These are phyloP conservation scores for Thalassiosira mediterranea DNA, from an alignment of 352 stramenopile genomes.

Conservation along the genomic window DNA sequence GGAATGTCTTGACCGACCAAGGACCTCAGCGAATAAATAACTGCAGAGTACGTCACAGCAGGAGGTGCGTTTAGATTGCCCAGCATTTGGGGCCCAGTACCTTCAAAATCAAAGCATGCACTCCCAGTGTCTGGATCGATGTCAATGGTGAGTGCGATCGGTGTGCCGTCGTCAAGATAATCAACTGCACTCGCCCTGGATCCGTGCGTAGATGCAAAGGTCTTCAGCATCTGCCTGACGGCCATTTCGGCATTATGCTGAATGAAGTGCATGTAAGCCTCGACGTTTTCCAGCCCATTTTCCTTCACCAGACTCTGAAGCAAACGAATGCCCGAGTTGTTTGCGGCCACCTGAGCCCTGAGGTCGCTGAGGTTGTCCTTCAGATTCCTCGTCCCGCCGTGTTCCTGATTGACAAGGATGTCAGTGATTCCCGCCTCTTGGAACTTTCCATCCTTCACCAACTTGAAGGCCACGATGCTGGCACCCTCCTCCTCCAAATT, in stretches of 20 bases:
- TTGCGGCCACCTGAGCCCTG: conserved; percentile 97
- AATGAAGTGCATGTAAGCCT: conserved; percentile 99
- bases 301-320: conserved; percentile 94
- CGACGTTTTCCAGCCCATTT: conserved; percentile 93
- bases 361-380: conserved; percentile 97
- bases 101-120: conserved; percentile 97
- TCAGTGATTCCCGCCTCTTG: conserved; percentile 95
- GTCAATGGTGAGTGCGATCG: conserved; percentile 94
- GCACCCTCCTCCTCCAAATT: conserved; percentile 96
- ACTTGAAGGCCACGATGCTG: conserved; percentile 99
- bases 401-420: conserved; percentile 88
- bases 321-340: conserved; percentile 94
- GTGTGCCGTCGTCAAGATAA: conserved; percentile 98
- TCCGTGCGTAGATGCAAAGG: conserved; percentile 87
- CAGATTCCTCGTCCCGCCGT: conserved; percentile 94
- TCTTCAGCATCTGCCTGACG: conserved; percentile 94
- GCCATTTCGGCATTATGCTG: conserved; percentile 94
- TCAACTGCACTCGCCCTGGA: conserved; percentile 88
- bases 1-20: conserved; percentile 93
- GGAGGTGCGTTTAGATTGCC: conserved; percentile 98
- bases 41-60: conserved; percentile 97
- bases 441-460: conserved; percentile 95
- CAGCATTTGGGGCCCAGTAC: conserved; percentile 95
- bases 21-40: conserved; percentile 98
- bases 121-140: conserved; percentile 91